These are phyloP conservation scores for Rhynchospora pubera DNA, from an alignment of 176 grass and related monocot species.

Conservation along the genomic window DNA sequence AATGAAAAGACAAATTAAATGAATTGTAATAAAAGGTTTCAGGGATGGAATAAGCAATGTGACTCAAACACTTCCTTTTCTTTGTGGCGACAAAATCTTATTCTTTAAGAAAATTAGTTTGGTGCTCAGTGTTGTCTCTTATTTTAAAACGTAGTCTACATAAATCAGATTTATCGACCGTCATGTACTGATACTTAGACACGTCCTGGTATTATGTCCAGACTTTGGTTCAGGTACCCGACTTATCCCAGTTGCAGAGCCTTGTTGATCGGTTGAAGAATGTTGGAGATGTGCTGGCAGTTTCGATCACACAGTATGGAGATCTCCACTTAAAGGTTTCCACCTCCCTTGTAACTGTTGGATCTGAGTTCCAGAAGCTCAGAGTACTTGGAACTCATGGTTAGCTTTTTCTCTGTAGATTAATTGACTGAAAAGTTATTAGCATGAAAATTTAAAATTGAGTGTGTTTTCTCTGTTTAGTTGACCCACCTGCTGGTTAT, in stretches of 20 bases:
- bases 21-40: background rate
- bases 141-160: background rate
- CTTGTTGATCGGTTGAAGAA: conserved; percentile 91
- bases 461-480: conserved; percentile 30
- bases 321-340: conserved; percentile 90
- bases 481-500: conserved; percentile 46
- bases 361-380: conserved; percentile 84
- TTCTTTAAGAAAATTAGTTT: background rate
- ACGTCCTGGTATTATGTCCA: conserved; percentile 42
- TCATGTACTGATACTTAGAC: background rate
- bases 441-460: background rate
- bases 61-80: background rate
- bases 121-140: background rate
- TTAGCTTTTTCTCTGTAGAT: conserved; percentile 20
- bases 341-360: conserved; percentile 61
- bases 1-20: background rate
- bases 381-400: conserved; percentile 62
- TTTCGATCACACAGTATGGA: conserved; percentile 70
- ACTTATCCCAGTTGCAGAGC: conserved; percentile 70
- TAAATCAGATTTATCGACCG: background rate
- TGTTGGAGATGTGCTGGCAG: conserved; percentile 60
- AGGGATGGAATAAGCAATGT: background rate
- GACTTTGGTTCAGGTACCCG: conserved; percentile 85
- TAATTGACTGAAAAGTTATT: background rate
- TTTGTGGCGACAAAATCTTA: background rate